phyloP scores from a whole-genome alignment of 2,329 filamentous ascomycete genomes.

The Magnaporthiopsis rhizophila region DNA sequence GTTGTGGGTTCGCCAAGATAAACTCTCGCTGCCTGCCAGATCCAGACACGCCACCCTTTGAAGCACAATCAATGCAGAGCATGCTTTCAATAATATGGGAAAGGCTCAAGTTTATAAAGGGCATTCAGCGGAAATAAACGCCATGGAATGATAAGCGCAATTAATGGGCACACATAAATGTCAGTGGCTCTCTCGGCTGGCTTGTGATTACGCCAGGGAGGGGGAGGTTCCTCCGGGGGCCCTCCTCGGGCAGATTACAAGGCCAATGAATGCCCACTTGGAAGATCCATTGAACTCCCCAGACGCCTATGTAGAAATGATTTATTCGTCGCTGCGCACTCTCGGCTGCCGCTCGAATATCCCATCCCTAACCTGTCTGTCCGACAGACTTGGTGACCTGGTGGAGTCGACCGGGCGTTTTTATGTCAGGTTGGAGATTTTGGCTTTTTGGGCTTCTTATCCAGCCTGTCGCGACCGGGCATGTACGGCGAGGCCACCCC shows the following conservation, averaged over 20 bases:
- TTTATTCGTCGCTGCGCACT: neutral
- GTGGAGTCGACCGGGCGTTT: too few species aligned
- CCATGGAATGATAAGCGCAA: neutral
- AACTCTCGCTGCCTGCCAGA: neutral
- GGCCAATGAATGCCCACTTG: too few species aligned
- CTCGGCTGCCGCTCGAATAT: too few species aligned
- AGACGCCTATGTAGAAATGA: neutral
- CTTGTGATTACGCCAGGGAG: neutral
- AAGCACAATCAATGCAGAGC: neutral
- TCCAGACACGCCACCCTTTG: neutral
- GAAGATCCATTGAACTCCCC: too few species aligned
- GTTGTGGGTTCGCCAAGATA: neutral
- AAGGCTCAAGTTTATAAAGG: neutral
- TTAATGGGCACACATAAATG: neutral
- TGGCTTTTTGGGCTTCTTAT: constrained; percentile 23
- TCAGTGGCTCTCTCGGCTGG: neutral
- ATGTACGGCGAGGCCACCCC: constrained; percentile 51
- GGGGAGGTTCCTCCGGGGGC: too few species aligned
- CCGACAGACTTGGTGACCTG: neutral
- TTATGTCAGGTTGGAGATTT: neutral
- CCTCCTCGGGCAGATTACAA: neutral
- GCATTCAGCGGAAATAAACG: neutral
- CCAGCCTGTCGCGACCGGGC: constrained; percentile 42
- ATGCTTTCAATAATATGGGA: neutral
- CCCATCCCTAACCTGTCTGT: neutral